Evolutionary conservation across 352 stramenopile species (phyloP).

Genomic region (Elongisporangium undulatum): DNA sequence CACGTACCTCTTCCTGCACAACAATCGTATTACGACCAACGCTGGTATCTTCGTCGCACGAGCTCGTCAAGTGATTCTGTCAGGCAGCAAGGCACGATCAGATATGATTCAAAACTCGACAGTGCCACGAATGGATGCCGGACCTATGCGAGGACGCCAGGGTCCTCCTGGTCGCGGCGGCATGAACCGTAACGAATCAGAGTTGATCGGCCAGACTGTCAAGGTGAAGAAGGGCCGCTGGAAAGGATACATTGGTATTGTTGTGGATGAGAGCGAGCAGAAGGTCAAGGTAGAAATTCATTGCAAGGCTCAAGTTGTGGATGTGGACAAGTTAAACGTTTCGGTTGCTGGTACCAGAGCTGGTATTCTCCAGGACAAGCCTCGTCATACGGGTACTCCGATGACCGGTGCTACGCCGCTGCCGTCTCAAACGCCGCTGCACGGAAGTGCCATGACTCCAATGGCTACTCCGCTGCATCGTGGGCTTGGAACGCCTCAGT

Average conservation of each 20-base stretch:
- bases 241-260: slow-evolving; percentile 92
- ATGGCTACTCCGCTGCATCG: slow-evolving; percentile 87
- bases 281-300: slow-evolving; percentile 92
- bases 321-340: slow-evolving; percentile 81
- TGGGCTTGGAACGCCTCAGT: slow-evolving; percentile 71
- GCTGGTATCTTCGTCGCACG: slow-evolving; percentile 88
- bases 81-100: slow-evolving; percentile 81
- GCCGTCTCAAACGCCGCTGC: slow-evolving; percentile 78
- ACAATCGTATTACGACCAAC: slow-evolving; percentile 87
- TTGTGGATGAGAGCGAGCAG: slow-evolving; percentile 84
- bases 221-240: slow-evolving; percentile 90
- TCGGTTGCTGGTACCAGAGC: slow-evolving; percentile 72
- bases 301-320: slow-evolving; percentile 85
- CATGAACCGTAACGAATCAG: slow-evolving; percentile 49
- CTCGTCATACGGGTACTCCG: slow-evolving; percentile 62
- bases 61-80: slow-evolving; percentile 75
- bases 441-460: slow-evolving; percentile 79
- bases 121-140: slow-evolving; percentile 53
- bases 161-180: slow-evolving; percentile 25
- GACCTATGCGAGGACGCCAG: slow-evolving; percentile 26
- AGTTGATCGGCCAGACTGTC: slow-evolving; percentile 85
- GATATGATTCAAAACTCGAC: slow-evolving; percentile 87
- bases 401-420: slow-evolving; percentile 78
- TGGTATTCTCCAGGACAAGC: slow-evolving; percentile 70
- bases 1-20: slow-evolving; percentile 88